These are phyloP conservation scores for Tylopilus sp. DNA, from an alignment of 768 basidiomycete species.

Conservation along the genomic window DNA sequence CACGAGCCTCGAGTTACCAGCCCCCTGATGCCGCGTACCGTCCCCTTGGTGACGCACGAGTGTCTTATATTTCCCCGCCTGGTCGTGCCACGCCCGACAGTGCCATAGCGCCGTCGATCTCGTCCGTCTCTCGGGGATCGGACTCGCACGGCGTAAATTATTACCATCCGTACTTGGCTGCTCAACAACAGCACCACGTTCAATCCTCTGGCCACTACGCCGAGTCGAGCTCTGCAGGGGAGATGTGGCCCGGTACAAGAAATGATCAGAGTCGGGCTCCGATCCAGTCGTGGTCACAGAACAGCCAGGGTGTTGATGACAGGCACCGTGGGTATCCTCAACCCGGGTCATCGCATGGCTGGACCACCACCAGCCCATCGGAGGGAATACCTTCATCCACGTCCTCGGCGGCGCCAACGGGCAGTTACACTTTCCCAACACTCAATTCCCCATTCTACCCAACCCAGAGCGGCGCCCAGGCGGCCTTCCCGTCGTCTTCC, in stretches of 20 bases:
- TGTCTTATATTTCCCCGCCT: constrained; percentile 27
- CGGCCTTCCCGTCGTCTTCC: constrained; percentile 30
- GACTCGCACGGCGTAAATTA: constrained; percentile 20
- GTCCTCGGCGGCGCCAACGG: constrained; percentile 20
- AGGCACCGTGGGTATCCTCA: constrained; percentile 31
- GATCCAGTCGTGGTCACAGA: constrained; percentile 27
- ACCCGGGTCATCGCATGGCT: constrained; percentile 24
- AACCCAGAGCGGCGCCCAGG: constrained; percentile 31
- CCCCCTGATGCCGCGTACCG: constrained; percentile 23
- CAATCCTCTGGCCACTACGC: constrained; percentile 24
- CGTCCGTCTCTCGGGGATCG: constrained; percentile 26
- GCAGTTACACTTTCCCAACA: constrained; percentile 44
- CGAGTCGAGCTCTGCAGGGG: constrained; percentile 16
- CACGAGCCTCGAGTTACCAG: constrained; percentile 25
- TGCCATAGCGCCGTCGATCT: constrained; percentile 13
- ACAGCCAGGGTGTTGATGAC: constrained; percentile 22
- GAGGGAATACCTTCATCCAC: constrained; percentile 22
- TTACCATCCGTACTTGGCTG: constrained; percentile 24
- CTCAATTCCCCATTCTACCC: constrained; percentile 59
- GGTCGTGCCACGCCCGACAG: constrained; percentile 27
- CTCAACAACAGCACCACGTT: constrained; percentile 24
- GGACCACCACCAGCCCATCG: constrained; percentile 19
- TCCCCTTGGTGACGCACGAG: constrained; percentile 25
- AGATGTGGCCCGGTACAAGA: constrained; percentile 20
- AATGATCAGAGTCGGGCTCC: constrained; percentile 22